phyloP scores from a whole-genome alignment of 1,284 basidiomycete genomes.

The Ceratobasidium theobromae region DNA sequence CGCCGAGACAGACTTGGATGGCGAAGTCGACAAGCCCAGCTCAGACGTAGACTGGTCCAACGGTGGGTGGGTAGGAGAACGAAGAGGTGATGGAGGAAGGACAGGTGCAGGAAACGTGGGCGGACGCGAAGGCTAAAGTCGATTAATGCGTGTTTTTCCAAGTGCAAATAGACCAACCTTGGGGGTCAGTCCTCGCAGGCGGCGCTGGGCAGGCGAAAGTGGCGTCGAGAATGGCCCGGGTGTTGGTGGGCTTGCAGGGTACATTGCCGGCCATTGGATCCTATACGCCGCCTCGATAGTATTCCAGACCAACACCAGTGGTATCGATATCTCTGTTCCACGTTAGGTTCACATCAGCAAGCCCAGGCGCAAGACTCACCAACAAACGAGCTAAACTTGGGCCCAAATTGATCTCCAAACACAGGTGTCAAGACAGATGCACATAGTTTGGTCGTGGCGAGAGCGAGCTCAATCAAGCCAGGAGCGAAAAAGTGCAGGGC shows the following conservation, averaged over 20 bases:
- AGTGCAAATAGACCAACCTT: neutral
- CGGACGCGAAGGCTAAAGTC: slow-evolving; percentile 8
- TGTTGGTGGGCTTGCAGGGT: slow-evolving; percentile 8
- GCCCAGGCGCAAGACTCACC: neutral
- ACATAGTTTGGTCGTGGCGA: neutral
- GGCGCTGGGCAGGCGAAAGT: slow-evolving; percentile 15
- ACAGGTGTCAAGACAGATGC: neutral
- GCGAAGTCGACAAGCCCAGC: neutral
- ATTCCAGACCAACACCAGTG: slow-evolving; percentile 14
- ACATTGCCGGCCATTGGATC: slow-evolving; percentile 21
- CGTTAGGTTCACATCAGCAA: neutral
- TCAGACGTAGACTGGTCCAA: slow-evolving; percentile 1
- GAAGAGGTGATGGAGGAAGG: slow-evolving; percentile 17
- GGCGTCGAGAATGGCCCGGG: slow-evolving; percentile 23
- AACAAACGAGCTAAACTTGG: slow-evolving; percentile 18
- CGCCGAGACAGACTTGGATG: neutral
- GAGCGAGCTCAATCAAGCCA: neutral
- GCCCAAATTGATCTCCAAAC: neutral
- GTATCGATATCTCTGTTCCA: slow-evolving; percentile 17
- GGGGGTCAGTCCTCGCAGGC: slow-evolving; percentile 10
- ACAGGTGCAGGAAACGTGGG: slow-evolving; percentile 1
- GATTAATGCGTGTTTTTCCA: neutral
- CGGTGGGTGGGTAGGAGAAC: slow-evolving; percentile 13
- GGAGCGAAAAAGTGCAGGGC: slow-evolving; percentile 4
- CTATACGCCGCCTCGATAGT: slow-evolving; percentile 5